These are phyloP conservation scores for Olyra latifolia DNA, from an alignment of 176 grass and related monocot genomes.

Conservation along the genomic window DNA sequence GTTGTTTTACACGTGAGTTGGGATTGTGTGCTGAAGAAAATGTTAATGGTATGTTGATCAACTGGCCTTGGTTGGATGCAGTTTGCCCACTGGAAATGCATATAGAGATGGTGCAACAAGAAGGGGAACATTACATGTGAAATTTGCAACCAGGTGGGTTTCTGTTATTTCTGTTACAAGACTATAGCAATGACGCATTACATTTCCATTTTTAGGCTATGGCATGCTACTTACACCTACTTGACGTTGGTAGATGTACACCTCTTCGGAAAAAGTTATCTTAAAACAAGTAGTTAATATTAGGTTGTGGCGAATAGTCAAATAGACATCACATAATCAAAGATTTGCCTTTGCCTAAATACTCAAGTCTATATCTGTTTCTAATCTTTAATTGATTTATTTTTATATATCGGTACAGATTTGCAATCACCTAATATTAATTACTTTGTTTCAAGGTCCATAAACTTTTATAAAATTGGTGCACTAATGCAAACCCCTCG, in stretches of 20 bases:
- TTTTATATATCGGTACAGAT: too few species aligned
- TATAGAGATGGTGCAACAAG: slow-evolving; percentile 99
- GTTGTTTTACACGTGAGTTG: background rate
- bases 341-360: too few species aligned
- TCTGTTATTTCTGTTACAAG: slow-evolving; percentile 18
- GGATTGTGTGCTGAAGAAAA: slow-evolving; percentile 22
- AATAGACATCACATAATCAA: too few species aligned
- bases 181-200: background rate
- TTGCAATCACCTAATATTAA: too few species aligned
- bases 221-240: background rate
- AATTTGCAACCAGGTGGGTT: slow-evolving; percentile 93
- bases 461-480: too few species aligned
- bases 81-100: slow-evolving; percentile 98
- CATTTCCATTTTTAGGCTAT: slow-evolving; percentile 13
- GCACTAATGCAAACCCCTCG: background rate
- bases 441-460: too few species aligned
- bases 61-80: slow-evolving; percentile 38
- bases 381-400: too few species aligned
- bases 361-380: too few species aligned
- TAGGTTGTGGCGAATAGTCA: too few species aligned
- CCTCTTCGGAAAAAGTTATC: too few species aligned
- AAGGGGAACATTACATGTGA: slow-evolving; percentile 98
- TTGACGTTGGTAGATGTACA: background rate
- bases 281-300: too few species aligned
- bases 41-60: slow-evolving; percentile 23